Conservation (phyloP, 164 flowering plant species). For the Cinnamomum chago region DNA sequence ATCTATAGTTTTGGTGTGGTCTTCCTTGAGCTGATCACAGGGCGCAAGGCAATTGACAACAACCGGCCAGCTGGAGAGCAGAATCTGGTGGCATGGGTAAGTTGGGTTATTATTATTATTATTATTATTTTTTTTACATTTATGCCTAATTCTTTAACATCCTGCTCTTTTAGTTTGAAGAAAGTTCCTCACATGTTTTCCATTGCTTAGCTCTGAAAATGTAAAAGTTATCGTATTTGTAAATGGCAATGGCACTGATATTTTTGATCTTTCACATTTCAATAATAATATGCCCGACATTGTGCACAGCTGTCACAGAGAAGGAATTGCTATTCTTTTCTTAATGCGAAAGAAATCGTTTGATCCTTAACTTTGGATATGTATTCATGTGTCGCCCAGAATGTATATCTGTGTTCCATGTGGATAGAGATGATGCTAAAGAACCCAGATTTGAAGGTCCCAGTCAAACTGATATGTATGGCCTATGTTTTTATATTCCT, state of each 20-base stretch:
- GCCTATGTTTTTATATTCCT: no score
- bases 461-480: no score
- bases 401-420: no score
- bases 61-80: slow-evolving; percentile 58
- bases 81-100: slow-evolving; percentile 91
- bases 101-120: no score
- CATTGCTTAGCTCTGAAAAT: background rate
- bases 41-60: slow-evolving; percentile 83
- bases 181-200: background rate
- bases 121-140: background rate
- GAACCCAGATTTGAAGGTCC: no score
- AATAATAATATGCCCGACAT: background rate
- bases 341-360: no score
- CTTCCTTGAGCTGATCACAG: slow-evolving; percentile 84
- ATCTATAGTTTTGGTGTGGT: slow-evolving; percentile 93
- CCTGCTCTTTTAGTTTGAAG: background rate
- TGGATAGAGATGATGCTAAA: no score
- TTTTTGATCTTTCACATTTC: background rate
- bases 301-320: background rate
- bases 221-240: background rate
- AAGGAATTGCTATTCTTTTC: no score
- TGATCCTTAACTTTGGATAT: no score
- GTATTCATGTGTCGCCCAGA: no score
- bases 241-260: background rate
- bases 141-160: background rate